phyloP scores from a whole-genome alignment of 257 asterid genomes.

The Rhazya stricta region DNA sequence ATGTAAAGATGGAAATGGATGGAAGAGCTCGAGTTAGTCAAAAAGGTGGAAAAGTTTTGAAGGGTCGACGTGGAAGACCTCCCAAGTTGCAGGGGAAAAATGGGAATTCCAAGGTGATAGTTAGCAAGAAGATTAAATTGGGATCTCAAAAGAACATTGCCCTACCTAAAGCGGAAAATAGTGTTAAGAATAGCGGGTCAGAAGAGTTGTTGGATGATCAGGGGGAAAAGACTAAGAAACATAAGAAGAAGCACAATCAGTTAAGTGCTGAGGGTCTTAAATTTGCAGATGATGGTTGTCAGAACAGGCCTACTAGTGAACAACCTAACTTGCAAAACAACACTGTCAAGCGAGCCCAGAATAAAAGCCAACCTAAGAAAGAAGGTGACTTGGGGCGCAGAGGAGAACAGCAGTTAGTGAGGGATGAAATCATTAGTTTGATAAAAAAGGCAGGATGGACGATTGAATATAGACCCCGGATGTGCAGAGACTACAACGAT shows the following conservation, averaged over 20 bases:
- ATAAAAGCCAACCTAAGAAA: constrained; percentile 8
- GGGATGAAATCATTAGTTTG: constrained; percentile 63
- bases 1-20: constrained; percentile 5
- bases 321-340: constrained; percentile 15
- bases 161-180: constrained; percentile 15
- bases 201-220: neutral
- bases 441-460: constrained; percentile 79
- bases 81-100: constrained; percentile 22
- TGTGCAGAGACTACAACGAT: constrained; percentile 51
- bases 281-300: constrained; percentile 15
- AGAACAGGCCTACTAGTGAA: constrained; percentile 18
- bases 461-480: constrained; percentile 64
- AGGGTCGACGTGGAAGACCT: constrained; percentile 36
- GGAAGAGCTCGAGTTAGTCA: constrained; percentile 11
- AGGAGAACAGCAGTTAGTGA: constrained; percentile 58
- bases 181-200: constrained; percentile 5
- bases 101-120: constrained; percentile 13
- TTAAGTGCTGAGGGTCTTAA: constrained; percentile 1
- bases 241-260: constrained; percentile 1
- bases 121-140: constrained; percentile 10
- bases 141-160: constrained; percentile 12
- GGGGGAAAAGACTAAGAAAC: neutral
- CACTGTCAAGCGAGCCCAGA: constrained; percentile 8
- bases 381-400: constrained; percentile 45
- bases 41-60: constrained; percentile 16